Conservation (phyloP, 2,329 filamentous ascomycete species). For the Colletotrichum liaoningense region DNA sequence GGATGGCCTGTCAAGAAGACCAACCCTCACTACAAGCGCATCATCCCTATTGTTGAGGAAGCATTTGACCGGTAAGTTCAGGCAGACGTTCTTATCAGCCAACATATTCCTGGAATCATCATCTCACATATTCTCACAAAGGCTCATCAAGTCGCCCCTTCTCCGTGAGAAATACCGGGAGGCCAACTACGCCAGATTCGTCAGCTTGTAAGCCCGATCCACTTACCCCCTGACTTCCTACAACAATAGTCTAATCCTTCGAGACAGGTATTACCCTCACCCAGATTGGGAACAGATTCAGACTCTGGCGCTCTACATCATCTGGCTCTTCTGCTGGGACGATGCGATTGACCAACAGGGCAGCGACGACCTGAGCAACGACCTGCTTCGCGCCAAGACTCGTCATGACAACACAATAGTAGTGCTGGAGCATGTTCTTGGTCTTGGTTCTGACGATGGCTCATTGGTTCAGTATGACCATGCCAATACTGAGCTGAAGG, state of each 20-base stretch:
- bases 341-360: constrained; percentile 46
- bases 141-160: constrained; percentile 4
- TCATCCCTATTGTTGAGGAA: constrained; percentile 38
- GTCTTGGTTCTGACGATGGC: constrained; percentile 4
- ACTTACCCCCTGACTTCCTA: neutral
- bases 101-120: accelerated
- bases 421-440: constrained; percentile 37
- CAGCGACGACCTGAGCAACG: constrained; percentile 39
- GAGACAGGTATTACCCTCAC: constrained; percentile 39
- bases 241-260: neutral
- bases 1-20: constrained; percentile 40
- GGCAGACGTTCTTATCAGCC: too few species aligned
- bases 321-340: constrained; percentile 49
- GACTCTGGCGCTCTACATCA: constrained; percentile 40
- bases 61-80: constrained; percentile 18
- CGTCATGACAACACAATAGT: constrained; percentile 41
- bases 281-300: constrained; percentile 36
- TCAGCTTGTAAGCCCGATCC: constrained; percentile 18
- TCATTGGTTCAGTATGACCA: constrained; percentile 27
- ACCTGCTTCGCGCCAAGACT: constrained; percentile 41
- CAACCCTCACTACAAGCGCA: constrained; percentile 39
- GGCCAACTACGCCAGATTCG: constrained; percentile 25
- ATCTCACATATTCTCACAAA: neutral
- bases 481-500: constrained; percentile 41
- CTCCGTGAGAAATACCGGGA: constrained; percentile 24